Base-by-base conservation (phyloP, 192 early-diverging fungal species). In the Coemansia sp. region DNA sequence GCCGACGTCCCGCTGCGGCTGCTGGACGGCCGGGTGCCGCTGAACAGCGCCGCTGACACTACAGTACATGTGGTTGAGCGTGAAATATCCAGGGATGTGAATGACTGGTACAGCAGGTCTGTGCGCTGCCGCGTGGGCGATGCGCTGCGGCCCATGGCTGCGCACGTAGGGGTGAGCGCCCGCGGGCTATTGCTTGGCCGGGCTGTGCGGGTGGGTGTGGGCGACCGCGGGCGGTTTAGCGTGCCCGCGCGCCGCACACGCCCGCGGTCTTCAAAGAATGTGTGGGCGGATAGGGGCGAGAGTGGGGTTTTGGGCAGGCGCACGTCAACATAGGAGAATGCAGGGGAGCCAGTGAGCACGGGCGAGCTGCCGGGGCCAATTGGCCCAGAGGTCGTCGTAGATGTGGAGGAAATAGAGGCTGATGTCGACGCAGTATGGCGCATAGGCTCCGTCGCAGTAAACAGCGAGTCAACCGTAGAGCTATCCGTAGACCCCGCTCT, bases 21-120 rank as follows among this genome's bases (percentile, higher is more conserved):
- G 50, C 67, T 76, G 7, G 59, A 47, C 8, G 73, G 67, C 9
- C 73, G 67, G 29, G 54, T 65, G 31, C 67, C 22, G 30, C 43
- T 30, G 12, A 46, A 42, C 28, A 64, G 52, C 10, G 67, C 60
- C 32, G 62, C 45, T 1, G 67, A 69, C 18, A 76, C 73, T 76
- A 76, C 73, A 76, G 73, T 69, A 10, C 62, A 69, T 14, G 60
- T 57, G 31, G 72, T 64, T 47, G 73, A 69, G 7, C 59, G 56
- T 12, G 72, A 62, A 44, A 70, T 38, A 12, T 54, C 59, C 51
- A 63, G 46, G 30, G 73, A 66, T 21, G 69, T 76, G 61, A 59
- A 35, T 29, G 60, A 62, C 45, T 69, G 67, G 16, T 56, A 57
- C 55, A 57, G 19, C 16, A 43, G 12, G 19, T 40, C 62, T 30